Conservation (phyloP, 192 early-diverging fungal genomes). For the Coemansia sp. region DNA sequence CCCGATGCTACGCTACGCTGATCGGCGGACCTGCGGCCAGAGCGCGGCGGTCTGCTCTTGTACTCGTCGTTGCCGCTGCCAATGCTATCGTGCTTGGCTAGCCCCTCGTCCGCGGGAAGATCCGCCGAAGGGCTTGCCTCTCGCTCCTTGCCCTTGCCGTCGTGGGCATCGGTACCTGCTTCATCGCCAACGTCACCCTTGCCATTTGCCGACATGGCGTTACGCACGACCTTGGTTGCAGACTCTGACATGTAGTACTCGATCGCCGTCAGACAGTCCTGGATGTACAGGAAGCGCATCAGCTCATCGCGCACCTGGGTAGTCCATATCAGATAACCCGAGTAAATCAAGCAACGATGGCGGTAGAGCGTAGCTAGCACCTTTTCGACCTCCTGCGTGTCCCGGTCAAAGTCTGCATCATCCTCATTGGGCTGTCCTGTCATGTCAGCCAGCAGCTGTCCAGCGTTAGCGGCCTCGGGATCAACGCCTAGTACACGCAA, state of each 20-base stretch:
- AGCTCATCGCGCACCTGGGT: slow-evolving; percentile 78
- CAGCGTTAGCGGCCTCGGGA: neutral
- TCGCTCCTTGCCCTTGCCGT: neutral
- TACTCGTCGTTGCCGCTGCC: neutral
- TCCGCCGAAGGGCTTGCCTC: neutral
- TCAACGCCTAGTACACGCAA: slow-evolving; percentile 41
- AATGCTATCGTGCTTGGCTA: neutral
- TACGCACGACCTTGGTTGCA: slow-evolving; percentile 76
- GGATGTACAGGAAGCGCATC: slow-evolving; percentile 73
- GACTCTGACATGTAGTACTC: slow-evolving; percentile 82
- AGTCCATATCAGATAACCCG: slow-evolving; percentile 84
- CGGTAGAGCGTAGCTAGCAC: slow-evolving; percentile 59
- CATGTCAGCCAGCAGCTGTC: neutral
- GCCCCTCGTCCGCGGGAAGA: neutral
- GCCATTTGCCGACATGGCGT: slow-evolving; percentile 46
- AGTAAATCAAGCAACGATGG: slow-evolving; percentile 81
- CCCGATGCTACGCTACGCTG: slow-evolving; percentile 30
- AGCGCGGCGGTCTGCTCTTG: neutral
- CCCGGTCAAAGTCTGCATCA: slow-evolving; percentile 33
- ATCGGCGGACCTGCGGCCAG: slow-evolving; percentile 11
- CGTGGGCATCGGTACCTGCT: neutral
- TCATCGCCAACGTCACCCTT: neutral
- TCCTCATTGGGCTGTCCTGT: neutral
- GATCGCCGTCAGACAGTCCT: slow-evolving; percentile 66
- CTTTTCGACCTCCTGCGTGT: slow-evolving; percentile 52